Percentiles rank a stretch among this genome's conserved stretches.
Conservation (phyloP, 2,329 filamentous ascomycete genomes). For the Talaromyces pinophilus region DNA sequence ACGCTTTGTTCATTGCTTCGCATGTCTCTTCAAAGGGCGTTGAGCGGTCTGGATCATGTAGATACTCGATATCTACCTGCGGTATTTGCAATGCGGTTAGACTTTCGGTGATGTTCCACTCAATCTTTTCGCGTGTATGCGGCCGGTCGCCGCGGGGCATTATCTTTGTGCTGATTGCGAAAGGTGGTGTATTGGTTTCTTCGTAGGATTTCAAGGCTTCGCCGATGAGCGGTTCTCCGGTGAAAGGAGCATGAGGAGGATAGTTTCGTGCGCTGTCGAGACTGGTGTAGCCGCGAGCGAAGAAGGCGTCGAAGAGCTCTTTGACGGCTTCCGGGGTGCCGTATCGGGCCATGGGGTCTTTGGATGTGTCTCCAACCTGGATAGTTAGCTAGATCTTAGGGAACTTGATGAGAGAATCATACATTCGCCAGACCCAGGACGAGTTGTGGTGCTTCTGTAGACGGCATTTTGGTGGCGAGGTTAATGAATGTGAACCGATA, state of each 20-base stretch:
- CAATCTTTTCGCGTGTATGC: neutral
- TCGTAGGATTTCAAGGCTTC: neutral
- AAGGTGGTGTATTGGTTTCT: neutral
- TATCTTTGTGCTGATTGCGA: neutral
- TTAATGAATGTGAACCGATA: neutral
- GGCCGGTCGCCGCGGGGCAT: neutral
- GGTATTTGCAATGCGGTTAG: neutral
- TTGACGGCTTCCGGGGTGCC: neutral
- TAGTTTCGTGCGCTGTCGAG: slow-evolving; percentile 10
- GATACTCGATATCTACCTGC: neutral
- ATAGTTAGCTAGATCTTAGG: neutral
- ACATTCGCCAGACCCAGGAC: neutral
- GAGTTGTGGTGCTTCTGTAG: neutral
- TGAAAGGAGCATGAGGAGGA: neutral
- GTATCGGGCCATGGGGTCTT: slow-evolving; percentile 7
- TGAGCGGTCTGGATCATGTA: neutral
- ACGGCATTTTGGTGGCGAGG: neutral
- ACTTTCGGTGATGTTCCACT: neutral
- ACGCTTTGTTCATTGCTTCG: neutral
- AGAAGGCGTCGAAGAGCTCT: neutral
- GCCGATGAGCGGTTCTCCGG: neutral
- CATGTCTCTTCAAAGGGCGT: neutral
- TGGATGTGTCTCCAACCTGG: neutral
- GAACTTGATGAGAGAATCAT: neutral
- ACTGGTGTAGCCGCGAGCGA: slow-evolving; percentile 3